Percentiles rank a stretch among this genome's conserved stretches.
These are phyloP conservation scores for Ophiognomonia clavigignenti-juglandacearum DNA, from an alignment of 2,329 filamentous ascomycete genomes.

Conservation along the genomic window DNA sequence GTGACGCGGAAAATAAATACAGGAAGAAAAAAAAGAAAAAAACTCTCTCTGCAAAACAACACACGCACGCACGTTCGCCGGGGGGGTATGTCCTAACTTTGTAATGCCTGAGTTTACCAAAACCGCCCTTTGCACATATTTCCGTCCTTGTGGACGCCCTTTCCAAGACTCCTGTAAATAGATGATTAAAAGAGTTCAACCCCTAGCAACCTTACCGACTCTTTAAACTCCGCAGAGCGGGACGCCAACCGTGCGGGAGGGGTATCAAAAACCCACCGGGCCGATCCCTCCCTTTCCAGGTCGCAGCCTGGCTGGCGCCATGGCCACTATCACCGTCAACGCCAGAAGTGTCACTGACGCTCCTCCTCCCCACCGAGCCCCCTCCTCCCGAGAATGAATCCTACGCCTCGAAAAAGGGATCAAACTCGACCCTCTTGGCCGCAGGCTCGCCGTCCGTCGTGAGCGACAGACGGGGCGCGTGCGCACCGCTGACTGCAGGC, in stretches of 20 bases:
- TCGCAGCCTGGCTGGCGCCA: neutral
- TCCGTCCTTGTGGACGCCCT: neutral
- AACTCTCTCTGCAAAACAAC: neutral
- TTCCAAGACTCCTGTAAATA: neutral
- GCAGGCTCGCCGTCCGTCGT: conserved; percentile 37
- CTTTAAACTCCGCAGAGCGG: neutral
- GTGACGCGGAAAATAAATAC: neutral
- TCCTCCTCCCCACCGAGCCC: conserved; percentile 6
- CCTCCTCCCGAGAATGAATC: conserved; percentile 14
- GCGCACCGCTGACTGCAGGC: no score
- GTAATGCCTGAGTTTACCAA: neutral
- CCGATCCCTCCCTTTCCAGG: neutral
- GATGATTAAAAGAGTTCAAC: neutral
- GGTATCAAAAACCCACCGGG: conserved; percentile 13
- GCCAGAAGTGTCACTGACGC: neutral
- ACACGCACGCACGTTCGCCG: neutral
- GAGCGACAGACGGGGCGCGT: no score
- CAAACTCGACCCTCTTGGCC: conserved; percentile 49
- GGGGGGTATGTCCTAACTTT: neutral
- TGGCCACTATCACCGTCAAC: no score
- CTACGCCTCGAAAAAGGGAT: conserved; percentile 35
- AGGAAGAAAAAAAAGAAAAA: neutral
- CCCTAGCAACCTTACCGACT: neutral
- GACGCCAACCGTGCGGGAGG: conserved; percentile 4
- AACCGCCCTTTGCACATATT: neutral